Evolutionary conservation across 169 alveolate species (phyloP), one percentile per base, ranked within the genome.

Genomic region (Plasmodium vivax): DNA sequence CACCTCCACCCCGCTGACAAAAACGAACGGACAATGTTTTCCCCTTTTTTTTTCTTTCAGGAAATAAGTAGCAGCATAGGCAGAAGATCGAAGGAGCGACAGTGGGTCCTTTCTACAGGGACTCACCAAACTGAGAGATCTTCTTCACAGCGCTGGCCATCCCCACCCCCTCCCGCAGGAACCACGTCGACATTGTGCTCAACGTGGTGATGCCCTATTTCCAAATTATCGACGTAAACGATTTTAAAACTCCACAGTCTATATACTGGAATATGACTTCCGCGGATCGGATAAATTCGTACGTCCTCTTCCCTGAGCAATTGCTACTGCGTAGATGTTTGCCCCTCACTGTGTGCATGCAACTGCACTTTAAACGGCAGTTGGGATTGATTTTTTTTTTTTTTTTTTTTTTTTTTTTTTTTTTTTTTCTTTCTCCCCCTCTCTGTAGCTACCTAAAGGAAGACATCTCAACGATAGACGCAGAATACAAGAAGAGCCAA

Each of bases 131-230:
- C 5, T 23, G 51, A 68, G 74, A 6, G 47, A 36, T 41, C 8
- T 5, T 68, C 51, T 41, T 19, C 12, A 45, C 51, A n/a, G 71
- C 51, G 9, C 51, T 3, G 23, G n/a, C 51, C 58, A 68, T 68
- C 43, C n/a, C 77, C 27, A 23, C 30, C 88, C 9, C 62, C 74
- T 90, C 62, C 74, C 80, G n/a, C 90, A 90, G 94, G 58, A 34
- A 23, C 34, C 14, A 32, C 41, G 85, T 90, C 82, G 91, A 90
- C 74, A 90, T 90, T 79, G 82, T 90, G 12, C 56, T 90, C 36
- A 90, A 90, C 12, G 94, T 90, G 19, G 91, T 90, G 47, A 90
- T 90, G 87, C 94, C 94, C 10, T 90, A 90, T 80, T 90, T 90
- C 77, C 91, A 90, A 79, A 80, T 90, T 90, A 79, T 90, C 72